Conservation (phyloP, 805 yeast genomes). For the Saturnispora zaruensis region DNA sequence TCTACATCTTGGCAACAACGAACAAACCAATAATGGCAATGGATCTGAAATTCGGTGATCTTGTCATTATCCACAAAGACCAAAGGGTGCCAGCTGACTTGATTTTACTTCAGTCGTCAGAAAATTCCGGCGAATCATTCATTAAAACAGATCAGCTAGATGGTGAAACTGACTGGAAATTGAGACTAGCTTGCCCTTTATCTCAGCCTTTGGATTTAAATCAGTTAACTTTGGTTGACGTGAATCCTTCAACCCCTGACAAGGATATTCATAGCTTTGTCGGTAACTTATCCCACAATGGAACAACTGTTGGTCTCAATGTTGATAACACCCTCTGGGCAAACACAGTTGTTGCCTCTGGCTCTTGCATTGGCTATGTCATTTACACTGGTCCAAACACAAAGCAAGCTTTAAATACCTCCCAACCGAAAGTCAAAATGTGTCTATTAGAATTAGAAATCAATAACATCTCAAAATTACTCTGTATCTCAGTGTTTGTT, state of each 20-base stretch:
- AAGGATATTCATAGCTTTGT: slow-evolving; percentile 74
- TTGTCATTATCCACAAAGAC: slow-evolving; percentile 71
- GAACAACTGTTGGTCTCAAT: slow-evolving; percentile 53
- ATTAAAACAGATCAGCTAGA: slow-evolving; percentile 96
- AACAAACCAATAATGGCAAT: slow-evolving; percentile 41
- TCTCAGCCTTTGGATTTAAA: slow-evolving; percentile 54
- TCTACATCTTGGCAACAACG: slow-evolving; percentile 58
- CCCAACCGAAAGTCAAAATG: slow-evolving; percentile 76
- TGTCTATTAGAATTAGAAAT: slow-evolving; percentile 89
- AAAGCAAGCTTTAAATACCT: slow-evolving; percentile 90
- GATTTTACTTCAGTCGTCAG: slow-evolving; percentile 76
- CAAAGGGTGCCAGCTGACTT: slow-evolving; percentile 91
- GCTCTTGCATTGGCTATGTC: slow-evolving; percentile 80
- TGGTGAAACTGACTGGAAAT: slow-evolving; percentile 99
- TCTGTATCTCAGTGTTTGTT: slow-evolving; percentile 78
- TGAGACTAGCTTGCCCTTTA: slow-evolving; percentile 64
- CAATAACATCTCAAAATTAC: slow-evolving; percentile 75
- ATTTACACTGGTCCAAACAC: slow-evolving; percentile 90
- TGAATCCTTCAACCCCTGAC: slow-evolving; percentile 74
- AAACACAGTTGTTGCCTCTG: slow-evolving; percentile 92
- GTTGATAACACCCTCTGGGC: slow-evolving; percentile 98
- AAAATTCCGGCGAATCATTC: slow-evolving; percentile 76
- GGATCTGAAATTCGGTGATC: slow-evolving; percentile 76
- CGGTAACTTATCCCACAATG: slow-evolving; percentile 61
- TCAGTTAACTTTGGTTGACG: slow-evolving; percentile 43